These are phyloP conservation scores for Sugiyamaella lignohabitans DNA, from an alignment of 805 yeast genomes.

Conservation along the genomic window DNA sequence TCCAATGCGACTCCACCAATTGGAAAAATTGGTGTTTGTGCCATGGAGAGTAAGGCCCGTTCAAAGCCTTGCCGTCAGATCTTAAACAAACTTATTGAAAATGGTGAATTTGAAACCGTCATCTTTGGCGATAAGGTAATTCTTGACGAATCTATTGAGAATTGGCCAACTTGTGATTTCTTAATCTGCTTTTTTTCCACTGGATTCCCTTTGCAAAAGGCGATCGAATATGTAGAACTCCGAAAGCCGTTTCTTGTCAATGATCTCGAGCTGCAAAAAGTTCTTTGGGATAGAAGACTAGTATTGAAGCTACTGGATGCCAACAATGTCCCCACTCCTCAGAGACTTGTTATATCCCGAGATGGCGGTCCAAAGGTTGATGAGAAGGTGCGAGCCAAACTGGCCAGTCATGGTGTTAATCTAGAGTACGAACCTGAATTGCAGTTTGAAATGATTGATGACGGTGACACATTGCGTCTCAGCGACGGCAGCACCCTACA, in stretches of 20 bases:
- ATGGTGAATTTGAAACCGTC: constrained; percentile 94
- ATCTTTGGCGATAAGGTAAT: constrained; percentile 97
- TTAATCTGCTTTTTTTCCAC: constrained; percentile 87
- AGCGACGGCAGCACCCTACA: constrained; percentile 65
- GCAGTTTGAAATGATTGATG: constrained; percentile 74
- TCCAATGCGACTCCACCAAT: constrained; percentile 31
- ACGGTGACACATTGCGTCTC: constrained; percentile 67
- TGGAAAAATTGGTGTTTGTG: constrained; percentile 97
- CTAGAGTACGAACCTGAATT: constrained; percentile 51
- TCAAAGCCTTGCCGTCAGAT: constrained; percentile 94
- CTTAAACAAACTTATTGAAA: constrained; percentile 76
- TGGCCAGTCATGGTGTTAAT: constrained; percentile 57
- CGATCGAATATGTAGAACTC: constrained; percentile 80
- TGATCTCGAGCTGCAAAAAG: constrained; percentile 84
- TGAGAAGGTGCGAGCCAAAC: constrained; percentile 52
- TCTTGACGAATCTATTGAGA: constrained; percentile 84
- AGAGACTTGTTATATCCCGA: constrained; percentile 78
- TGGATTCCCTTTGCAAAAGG: constrained; percentile 95
- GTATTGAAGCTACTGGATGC: constrained; percentile 74
- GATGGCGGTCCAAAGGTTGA: constrained; percentile 95
- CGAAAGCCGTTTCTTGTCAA: constrained; percentile 87
- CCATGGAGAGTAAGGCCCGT: constrained; percentile 95
- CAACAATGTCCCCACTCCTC: constrained; percentile 84
- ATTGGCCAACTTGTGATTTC: constrained; percentile 99
- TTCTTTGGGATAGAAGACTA: constrained; percentile 94